A percentile compares a stretch with the other conserved stretches of the same genome.
phyloP scores from a whole-genome alignment of 2,329 filamentous ascomycete genomes.

The Arthrinium phaeospermum region DNA sequence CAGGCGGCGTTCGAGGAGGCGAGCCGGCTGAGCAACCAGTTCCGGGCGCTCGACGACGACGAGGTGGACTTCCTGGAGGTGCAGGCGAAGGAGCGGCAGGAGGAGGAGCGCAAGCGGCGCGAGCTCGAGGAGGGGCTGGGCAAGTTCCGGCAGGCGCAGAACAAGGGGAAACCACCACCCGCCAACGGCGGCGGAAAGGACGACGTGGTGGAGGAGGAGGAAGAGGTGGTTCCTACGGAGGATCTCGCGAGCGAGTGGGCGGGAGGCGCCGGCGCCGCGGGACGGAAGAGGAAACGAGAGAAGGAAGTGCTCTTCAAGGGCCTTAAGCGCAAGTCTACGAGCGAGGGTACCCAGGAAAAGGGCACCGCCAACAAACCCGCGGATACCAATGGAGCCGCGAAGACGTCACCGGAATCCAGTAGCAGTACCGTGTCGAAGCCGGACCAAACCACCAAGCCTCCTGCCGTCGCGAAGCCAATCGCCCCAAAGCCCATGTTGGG shows the following conservation, averaged over 20 bases:
- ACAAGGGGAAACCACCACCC: not conserved
- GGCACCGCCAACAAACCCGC: not conserved
- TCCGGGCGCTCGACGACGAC: constrained; percentile 77
- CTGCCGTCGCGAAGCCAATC: constrained; percentile 22
- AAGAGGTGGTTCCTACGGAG: constrained; percentile 25
- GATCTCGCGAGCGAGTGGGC: constrained; percentile 24
- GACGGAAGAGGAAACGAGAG: constrained; percentile 45
- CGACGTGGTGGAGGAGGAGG: constrained; percentile 28
- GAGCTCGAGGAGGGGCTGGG: constrained; percentile 64
- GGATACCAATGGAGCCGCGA: not conserved
- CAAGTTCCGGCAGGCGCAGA: constrained; percentile 58
- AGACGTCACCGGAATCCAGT: not conserved
- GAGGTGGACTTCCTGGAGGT: constrained; percentile 77
- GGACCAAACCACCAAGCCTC: not conserved
- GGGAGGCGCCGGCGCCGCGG: constrained; percentile 40
- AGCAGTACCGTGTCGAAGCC: constrained; percentile 5
- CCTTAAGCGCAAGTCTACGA: constrained; percentile 43
- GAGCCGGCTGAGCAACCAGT: constrained; percentile 75
- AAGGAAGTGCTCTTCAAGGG: constrained; percentile 41
- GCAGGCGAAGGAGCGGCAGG: constrained; percentile 51
- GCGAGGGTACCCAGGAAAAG: constrained; percentile 36
- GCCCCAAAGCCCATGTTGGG: constrained; percentile 41
- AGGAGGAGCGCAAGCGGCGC: constrained; percentile 58
- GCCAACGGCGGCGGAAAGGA: constrained; percentile 25
- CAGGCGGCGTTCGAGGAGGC: constrained; percentile 83